phyloP scores from a whole-genome alignment of 257 asterid genomes.

The Solanum rostratum region DNA sequence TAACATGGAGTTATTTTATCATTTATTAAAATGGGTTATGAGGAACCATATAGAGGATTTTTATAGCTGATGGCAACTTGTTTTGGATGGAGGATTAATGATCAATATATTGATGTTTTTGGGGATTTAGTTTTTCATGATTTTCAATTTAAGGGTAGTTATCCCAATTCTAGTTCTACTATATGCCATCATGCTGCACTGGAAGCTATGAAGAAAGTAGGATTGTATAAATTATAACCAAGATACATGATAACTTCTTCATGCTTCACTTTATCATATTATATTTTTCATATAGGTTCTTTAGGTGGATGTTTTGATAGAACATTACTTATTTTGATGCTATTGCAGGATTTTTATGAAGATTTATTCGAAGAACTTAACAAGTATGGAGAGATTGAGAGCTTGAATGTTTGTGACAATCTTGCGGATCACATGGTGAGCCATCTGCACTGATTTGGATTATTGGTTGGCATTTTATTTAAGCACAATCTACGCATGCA shows the following conservation, averaged over 20 bases:
- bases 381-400: slow-evolving; percentile 21
- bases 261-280: not conserved
- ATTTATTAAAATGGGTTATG: not conserved
- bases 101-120: not conserved
- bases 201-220: not conserved
- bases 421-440: slow-evolving; percentile 21
- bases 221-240: not conserved
- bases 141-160: not conserved
- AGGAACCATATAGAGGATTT: not conserved
- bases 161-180: not conserved
- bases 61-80: not conserved
- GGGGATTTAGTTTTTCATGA: not conserved
- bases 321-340: not conserved
- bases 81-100: not conserved
- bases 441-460: not conserved
- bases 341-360: slow-evolving; percentile 14
- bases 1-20: not conserved
- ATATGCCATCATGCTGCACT: not conserved
- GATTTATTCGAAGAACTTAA: slow-evolving; percentile 18
- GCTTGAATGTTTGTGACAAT: slow-evolving; percentile 20
- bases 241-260: not conserved
- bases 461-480: not conserved
- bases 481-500: not conserved
- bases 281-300: not conserved
- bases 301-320: not conserved